These are phyloP conservation scores for Cyathus striatus DNA, from an alignment of 768 basidiomycete genomes.

Conservation along the genomic window DNA sequence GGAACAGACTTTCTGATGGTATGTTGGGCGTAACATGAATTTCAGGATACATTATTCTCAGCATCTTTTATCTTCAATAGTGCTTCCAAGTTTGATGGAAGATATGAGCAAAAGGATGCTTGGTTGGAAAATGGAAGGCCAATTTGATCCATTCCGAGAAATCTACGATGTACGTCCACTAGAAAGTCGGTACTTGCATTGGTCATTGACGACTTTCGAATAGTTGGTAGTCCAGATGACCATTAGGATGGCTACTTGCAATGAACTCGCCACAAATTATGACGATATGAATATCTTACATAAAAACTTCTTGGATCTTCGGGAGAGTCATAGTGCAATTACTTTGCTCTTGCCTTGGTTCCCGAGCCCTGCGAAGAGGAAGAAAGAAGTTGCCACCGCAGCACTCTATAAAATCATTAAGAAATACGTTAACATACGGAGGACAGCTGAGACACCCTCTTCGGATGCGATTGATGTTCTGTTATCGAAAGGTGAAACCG, in stretches of 20 bases:
- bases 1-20: conserved; percentile 16
- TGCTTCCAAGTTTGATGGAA: conserved; percentile 18
- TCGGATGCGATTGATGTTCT: conserved; percentile 30
- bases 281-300: conserved; percentile 15
- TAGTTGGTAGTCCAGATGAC: conserved; percentile 32
- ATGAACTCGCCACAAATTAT: conserved; percentile 23
- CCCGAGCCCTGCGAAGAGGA: conserved; percentile 21
- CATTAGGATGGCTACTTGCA: conserved; percentile 26
- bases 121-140: conserved; percentile 19
- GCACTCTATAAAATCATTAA: conserved; percentile 20
- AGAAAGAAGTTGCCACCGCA: conserved; percentile 22
- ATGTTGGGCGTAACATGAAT: no score
- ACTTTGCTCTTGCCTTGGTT: conserved; percentile 28
- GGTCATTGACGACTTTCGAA: no score
- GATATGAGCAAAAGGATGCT: conserved; percentile 17
- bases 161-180: conserved; percentile 23
- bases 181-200: no score
- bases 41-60: no score
- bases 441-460: conserved; percentile 15
- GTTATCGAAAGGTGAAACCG: conserved; percentile 19
- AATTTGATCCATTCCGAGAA: conserved; percentile 25
- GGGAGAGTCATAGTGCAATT: conserved; percentile 26
- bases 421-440: conserved; percentile 19
- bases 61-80: no score
- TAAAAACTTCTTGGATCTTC: conserved; percentile 21